Percentiles rank a stretch among this genome's conserved stretches.
Conservation (phyloP, 345 rosid species). For the Brassica juncea region DNA sequence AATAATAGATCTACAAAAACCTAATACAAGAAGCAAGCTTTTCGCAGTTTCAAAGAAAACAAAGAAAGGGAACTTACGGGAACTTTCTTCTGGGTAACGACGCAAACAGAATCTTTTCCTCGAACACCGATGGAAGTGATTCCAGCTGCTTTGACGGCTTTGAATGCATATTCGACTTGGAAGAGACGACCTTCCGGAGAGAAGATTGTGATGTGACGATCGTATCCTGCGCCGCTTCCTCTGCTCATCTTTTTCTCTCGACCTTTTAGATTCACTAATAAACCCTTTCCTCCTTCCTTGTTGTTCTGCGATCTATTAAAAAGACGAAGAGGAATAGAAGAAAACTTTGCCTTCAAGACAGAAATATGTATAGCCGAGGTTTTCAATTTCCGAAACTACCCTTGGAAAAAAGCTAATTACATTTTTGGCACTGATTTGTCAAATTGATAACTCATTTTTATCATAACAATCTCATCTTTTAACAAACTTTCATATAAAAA, state of each 20-base stretch:
- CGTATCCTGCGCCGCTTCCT: constrained; percentile 88
- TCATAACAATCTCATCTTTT: too few species aligned
- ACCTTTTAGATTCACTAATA: constrained; percentile 10
- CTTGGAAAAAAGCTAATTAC: neutral
- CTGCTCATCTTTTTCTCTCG: constrained; percentile 56
- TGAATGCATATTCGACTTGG: constrained; percentile 95
- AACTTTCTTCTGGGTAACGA: constrained; percentile 98
- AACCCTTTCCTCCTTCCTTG: neutral
- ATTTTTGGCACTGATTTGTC: neutral
- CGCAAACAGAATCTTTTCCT: constrained; percentile 93
- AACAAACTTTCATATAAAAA: too few species aligned
- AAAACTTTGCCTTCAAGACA: constrained; percentile 43
- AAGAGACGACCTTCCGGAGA: constrained; percentile 91
- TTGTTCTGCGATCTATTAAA: constrained; percentile 7
- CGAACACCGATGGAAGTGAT: constrained; percentile 95
- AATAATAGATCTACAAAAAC: constrained; percentile 11
- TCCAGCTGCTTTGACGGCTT: constrained; percentile 96
- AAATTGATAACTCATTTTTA: neutral
- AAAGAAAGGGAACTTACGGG: constrained; percentile 58
- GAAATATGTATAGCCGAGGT: neutral
- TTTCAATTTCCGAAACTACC: neutral
- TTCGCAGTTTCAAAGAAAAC: neutral
- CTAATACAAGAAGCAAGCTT: neutral
- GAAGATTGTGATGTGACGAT: constrained; percentile 87
- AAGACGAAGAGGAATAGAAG: neutral